phyloP scores from a whole-genome alignment of 2,329 filamentous ascomycete species.

The Fusarium tuaranense region DNA sequence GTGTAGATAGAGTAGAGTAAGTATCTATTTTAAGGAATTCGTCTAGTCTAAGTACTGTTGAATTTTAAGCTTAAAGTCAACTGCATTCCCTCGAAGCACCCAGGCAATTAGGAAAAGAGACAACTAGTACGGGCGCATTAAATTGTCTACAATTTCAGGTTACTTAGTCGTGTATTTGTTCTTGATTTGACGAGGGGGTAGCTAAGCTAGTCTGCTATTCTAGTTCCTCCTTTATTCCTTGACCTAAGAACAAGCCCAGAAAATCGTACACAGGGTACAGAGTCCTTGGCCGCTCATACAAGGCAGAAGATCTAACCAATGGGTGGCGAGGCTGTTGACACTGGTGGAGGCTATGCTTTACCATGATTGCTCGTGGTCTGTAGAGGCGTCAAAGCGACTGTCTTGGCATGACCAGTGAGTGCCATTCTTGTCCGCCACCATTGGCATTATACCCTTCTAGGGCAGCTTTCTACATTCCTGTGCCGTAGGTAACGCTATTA shows the following conservation, averaged over 20 bases:
- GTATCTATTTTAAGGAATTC: neutral
- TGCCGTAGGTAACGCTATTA: neutral
- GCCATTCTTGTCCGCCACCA: neutral
- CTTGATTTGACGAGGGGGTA: no score
- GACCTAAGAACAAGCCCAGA: no score
- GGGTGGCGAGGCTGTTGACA: neutral
- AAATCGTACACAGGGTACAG: neutral
- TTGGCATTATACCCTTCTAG: neutral
- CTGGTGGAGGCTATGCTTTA: neutral
- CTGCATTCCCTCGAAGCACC: neutral
- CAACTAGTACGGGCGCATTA: neutral
- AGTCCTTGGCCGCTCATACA: neutral
- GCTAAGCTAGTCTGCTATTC: no score
- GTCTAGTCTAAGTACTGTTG: neutral
- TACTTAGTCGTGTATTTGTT: no score
- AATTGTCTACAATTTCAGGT: no score
- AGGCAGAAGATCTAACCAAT: neutral
- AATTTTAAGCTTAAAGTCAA: neutral
- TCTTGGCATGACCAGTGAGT: neutral
- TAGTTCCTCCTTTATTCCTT: no score
- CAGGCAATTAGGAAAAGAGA: neutral
- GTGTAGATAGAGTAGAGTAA: no score
- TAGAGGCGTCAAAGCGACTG: neutral
- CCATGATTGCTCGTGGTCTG: neutral
- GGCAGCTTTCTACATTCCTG: neutral